Evolutionary conservation across 1,284 basidiomycete genomes (phyloP), one percentile per base, ranked within the genome.

Genomic region (Melampsora americana): DNA sequence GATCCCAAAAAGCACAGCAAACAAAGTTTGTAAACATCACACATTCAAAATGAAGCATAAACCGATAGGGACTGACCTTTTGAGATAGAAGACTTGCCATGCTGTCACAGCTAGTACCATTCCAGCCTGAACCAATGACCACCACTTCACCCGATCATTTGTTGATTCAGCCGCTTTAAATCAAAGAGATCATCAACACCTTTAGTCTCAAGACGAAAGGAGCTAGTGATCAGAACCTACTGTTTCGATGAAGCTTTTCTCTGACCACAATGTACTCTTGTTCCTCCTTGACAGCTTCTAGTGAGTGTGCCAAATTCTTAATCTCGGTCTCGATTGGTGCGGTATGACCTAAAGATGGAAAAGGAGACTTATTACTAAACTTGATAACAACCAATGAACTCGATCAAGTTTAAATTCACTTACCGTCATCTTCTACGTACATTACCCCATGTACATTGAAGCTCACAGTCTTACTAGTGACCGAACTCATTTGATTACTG

Each of bases 361-460:
- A 83, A 80, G 32, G 83, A 80, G 71, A 11, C 80, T 72, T 53
- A 69, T n/a, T 1, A 66, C 53, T 60, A 66, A 18, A 50, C 61
- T 78, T 66, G 73, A 82, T 81, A 44, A 26, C 42, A 53, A 65
- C 65, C 73, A 69, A 71, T 61, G 30, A 59, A 30, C 2, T 6
- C 7, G 56, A 16, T 28, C 26, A 20, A n/a, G 32, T 14, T 16
- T 32, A 35, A 46, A 23, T 12, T n/a, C 61, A 82, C 84, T 78
- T 79, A 87, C 91, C 91, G 79, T 93, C 92, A 79, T 92, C 93
- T 62, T 89, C 87, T 35, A 95, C 88, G 81, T 93, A 99, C 78
- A 99, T 91, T 68, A 98, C 89, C 35, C 96, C 96, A 81, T 99
- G 96, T 5, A 99, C 95, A 83, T 99, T 99, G 86, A 99, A 99